These are phyloP conservation scores for Pythium plurisporium DNA, from an alignment of 352 stramenopile species.

Conservation along the genomic window DNA sequence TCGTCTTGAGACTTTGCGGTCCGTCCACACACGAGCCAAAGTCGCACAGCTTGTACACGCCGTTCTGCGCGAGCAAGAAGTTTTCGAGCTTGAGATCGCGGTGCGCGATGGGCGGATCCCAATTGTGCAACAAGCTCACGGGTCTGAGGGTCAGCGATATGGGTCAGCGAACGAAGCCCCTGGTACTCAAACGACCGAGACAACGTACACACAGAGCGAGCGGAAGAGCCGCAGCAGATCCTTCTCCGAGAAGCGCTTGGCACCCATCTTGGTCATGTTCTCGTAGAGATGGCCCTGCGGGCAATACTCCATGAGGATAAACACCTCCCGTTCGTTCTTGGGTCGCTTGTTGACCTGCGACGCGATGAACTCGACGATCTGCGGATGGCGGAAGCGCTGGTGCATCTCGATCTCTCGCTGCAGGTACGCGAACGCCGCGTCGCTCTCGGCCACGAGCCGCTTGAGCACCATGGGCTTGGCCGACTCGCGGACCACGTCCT, in stretches of 20 bases:
- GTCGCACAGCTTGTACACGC: constrained; percentile 94
- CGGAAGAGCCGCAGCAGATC: constrained; percentile 53
- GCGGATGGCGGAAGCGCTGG: constrained; percentile 57
- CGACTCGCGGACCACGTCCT: constrained; percentile 36
- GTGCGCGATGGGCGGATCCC: constrained; percentile 92
- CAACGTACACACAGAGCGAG: constrained; percentile 67
- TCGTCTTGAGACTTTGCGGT: constrained; percentile 70
- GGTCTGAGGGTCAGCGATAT: constrained; percentile 33
- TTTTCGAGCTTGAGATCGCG: constrained; percentile 98
- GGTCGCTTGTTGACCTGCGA: constrained; percentile 37
- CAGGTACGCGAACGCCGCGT: constrained; percentile 53
- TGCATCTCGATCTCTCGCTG: constrained; percentile 73
- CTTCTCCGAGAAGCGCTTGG: constrained; percentile 59
- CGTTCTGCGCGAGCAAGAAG: constrained; percentile 88
- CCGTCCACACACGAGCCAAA: constrained; percentile 92
- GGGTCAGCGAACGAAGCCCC: no score
- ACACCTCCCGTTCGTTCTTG: constrained; percentile 75
- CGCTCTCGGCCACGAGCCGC: constrained; percentile 64
- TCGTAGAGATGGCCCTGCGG: constrained; percentile 91
- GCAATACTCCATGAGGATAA: constrained; percentile 97
- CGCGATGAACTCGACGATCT: constrained; percentile 66
- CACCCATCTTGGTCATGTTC: constrained; percentile 88
- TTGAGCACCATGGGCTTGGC: constrained; percentile 61
- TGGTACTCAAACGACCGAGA: not conserved
- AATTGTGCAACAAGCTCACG: constrained; percentile 53